Percentiles rank a stretch among this genome's conserved stretches.
These are phyloP conservation scores for Ligustrum vulgare DNA, from an alignment of 257 asterid species.

Conservation along the genomic window DNA sequence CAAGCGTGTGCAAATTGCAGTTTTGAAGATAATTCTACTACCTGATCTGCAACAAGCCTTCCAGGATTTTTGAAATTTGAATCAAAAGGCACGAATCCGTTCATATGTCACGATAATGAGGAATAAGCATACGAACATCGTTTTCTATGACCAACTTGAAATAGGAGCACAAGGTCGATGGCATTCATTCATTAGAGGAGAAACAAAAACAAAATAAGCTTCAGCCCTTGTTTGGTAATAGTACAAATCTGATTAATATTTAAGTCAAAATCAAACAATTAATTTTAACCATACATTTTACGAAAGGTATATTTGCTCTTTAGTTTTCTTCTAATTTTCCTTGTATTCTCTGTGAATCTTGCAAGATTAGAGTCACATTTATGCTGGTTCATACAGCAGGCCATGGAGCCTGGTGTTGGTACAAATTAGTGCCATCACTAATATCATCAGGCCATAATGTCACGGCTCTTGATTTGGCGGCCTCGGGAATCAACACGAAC, in stretches of 20 bases:
- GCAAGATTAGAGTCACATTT: conserved; percentile 16
- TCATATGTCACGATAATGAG: neutral
- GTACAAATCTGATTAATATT: too few species aligned
- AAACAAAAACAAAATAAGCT: neutral
- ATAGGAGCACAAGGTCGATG: neutral
- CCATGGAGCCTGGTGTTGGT: conserved; percentile 51
- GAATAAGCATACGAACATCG: neutral
- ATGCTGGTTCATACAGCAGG: conserved; percentile 38
- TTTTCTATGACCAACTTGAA: neutral
- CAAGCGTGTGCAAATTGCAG: neutral
- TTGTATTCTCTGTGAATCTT: neutral
- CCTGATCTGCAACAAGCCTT: neutral
- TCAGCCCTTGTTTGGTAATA: neutral
- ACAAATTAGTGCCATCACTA: conserved; percentile 24
- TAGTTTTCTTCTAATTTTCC: neutral
- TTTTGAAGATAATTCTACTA: neutral
- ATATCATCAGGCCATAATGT: conserved; percentile 32
- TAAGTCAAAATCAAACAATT: too few species aligned
- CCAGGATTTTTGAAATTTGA: neutral
- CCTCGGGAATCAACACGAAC: conserved; percentile 35
- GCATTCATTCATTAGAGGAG: neutral
- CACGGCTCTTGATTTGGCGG: conserved; percentile 35
- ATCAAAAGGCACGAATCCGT: neutral
- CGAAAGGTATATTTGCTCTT: neutral
- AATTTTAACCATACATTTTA: too few species aligned